phyloP scores from a whole-genome alignment of 2,329 filamentous ascomycete genomes.

The Colletotrichum euphorbiae region DNA sequence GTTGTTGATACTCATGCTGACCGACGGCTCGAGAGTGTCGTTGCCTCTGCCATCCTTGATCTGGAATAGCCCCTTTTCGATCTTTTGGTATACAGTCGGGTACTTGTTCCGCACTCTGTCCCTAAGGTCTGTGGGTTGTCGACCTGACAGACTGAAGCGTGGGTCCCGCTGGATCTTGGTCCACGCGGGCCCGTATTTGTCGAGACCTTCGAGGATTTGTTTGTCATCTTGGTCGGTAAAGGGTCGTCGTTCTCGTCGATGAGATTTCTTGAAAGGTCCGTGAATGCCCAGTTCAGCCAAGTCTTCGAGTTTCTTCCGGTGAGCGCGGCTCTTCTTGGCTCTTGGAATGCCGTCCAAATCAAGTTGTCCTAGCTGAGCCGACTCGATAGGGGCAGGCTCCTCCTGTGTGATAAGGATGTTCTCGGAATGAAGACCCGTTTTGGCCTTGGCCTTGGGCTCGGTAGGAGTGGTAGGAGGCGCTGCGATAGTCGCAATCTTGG shows the following conservation, averaged over 20 bases:
- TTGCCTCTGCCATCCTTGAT: conserved; percentile 54
- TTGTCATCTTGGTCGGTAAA: conserved; percentile 73
- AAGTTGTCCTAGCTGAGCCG: conserved; percentile 42
- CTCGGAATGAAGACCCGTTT: conserved; percentile 64
- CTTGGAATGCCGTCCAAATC: conserved; percentile 53
- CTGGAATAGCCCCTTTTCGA: conserved; percentile 66
- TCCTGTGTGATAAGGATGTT: conserved; percentile 66
- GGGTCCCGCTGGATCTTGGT: conserved; percentile 73
- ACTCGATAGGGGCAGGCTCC: conserved; percentile 46
- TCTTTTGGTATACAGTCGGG: conserved; percentile 66
- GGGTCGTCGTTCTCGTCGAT: conserved; percentile 68
- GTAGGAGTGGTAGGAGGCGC: conserved; percentile 32
- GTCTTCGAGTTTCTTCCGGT: conserved; percentile 67
- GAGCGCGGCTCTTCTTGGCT: conserved; percentile 63
- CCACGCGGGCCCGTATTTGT: conserved; percentile 72
- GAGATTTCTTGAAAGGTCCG: conserved; percentile 71
- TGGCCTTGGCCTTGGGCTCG: conserved; percentile 53
- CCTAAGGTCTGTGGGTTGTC: conserved; percentile 72
- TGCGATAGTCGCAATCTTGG: conserved; percentile 39
- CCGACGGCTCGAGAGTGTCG: conserved; percentile 63
- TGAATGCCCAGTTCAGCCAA: conserved; percentile 69
- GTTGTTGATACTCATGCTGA: conserved; percentile 62
- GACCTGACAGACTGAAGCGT: conserved; percentile 66
- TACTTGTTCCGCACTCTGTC: conserved; percentile 75
- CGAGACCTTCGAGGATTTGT: conserved; percentile 70